A percentile compares a stretch with the other conserved stretches of the same genome.
Evolutionary conservation across 768 basidiomycete genomes (phyloP).

Genomic region (Floccularia luteovirens): DNA sequence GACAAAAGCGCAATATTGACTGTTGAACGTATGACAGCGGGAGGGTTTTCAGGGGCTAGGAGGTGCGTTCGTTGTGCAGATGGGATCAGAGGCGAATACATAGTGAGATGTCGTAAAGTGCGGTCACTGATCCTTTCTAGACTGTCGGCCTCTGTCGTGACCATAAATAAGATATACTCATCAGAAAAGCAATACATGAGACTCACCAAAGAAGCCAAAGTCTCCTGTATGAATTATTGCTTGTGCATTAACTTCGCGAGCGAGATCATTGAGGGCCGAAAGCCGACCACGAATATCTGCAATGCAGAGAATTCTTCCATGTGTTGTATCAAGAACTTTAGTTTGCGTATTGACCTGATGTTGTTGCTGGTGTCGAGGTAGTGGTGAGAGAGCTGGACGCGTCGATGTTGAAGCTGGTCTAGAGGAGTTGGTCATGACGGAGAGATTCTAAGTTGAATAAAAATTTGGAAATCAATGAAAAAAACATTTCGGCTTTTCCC

Average conservation of each 20-base stretch:
- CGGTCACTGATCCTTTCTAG: constrained; percentile 90
- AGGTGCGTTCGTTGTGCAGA: constrained; percentile 75
- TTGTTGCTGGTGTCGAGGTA: constrained; percentile 31
- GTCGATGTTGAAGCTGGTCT: constrained; percentile 57
- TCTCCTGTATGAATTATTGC: constrained; percentile 98
- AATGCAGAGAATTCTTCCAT: constrained; percentile 87
- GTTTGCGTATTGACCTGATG: constrained; percentile 65
- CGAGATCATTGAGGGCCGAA: constrained; percentile 85
- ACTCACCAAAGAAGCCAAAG: constrained; percentile 93
- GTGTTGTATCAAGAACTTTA: constrained; percentile 69
- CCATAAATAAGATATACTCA: constrained; percentile 1
- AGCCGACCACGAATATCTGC: constrained; percentile 90
- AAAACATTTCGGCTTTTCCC: not conserved
- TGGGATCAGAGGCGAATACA: constrained; percentile 92
- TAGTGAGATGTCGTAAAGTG: constrained; percentile 90
- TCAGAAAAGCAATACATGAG: constrained; percentile 5
- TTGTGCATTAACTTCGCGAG: constrained; percentile 79
- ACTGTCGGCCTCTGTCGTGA: constrained; percentile 57
- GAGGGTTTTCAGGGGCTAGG: constrained; percentile 62
- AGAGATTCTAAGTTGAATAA: constrained; percentile 1
- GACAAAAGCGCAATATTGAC: constrained; percentile 77
- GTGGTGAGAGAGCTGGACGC: constrained; percentile 49
- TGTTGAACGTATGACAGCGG: constrained; percentile 62
- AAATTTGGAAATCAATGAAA: not conserved
- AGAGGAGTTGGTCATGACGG: constrained; percentile 42